A percentile compares a stretch with the other conserved stretches of the same genome.
phyloP scores from a whole-genome alignment of 2,329 filamentous ascomycete species.

The Fusarium tuaranense region DNA sequence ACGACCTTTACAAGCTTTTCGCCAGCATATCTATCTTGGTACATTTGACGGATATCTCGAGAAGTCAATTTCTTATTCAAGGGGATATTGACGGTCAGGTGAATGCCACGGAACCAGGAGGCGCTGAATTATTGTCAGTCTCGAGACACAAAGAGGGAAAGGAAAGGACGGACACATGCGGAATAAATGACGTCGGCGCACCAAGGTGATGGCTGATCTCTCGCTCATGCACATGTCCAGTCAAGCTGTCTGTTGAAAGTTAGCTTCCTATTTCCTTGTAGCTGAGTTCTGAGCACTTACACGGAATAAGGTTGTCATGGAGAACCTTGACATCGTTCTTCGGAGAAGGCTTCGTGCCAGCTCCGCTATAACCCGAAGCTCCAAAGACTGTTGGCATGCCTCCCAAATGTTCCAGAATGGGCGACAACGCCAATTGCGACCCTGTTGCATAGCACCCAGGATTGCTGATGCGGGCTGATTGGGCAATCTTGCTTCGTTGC shows the following conservation, averaged over 20 bases:
- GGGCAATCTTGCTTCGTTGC: constrained; percentile 79
- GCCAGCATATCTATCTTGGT: constrained; percentile 95
- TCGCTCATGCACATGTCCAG: constrained; percentile 93
- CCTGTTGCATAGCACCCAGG: constrained; percentile 97
- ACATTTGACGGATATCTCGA: constrained; percentile 91
- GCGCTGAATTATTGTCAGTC: constrained; percentile 55
- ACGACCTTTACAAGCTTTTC: constrained; percentile 95
- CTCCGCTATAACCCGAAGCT: constrained; percentile 82
- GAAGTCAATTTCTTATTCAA: constrained; percentile 88
- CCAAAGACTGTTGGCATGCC: constrained; percentile 88
- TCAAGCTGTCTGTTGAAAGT: constrained; percentile 53
- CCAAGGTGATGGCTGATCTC: constrained; percentile 88
- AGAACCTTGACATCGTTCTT: constrained; percentile 93
- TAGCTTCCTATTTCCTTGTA: not conserved
- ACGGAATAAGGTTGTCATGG: constrained; percentile 89
- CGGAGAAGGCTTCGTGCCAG: constrained; percentile 87
- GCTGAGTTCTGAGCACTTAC: constrained; percentile 50
- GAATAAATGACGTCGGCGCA: constrained; percentile 82
- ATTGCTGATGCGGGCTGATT: constrained; percentile 86
- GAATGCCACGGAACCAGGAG: constrained; percentile 97
- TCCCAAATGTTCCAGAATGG: constrained; percentile 80
- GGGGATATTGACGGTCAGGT: constrained; percentile 91
- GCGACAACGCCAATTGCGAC: constrained; percentile 89
- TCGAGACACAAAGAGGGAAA: not conserved
- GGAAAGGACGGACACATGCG: constrained; percentile 71